Evolutionary conservation across 2,329 filamentous ascomycete genomes (phyloP).

Genomic region (Cladorrhinum sp.): DNA sequence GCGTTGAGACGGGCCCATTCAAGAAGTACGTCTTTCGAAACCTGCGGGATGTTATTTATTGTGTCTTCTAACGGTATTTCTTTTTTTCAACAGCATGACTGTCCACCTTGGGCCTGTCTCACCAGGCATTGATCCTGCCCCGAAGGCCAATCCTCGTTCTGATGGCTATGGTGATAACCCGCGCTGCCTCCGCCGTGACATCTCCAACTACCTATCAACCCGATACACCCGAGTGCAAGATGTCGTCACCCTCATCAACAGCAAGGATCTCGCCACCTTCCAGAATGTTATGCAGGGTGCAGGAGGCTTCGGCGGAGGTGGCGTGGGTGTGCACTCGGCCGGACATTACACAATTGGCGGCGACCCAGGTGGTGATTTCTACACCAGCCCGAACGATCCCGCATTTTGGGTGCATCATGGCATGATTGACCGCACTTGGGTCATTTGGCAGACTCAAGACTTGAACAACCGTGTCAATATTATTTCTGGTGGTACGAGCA

Average conservation of each 20-base stretch:
- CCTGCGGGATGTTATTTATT: background rate
- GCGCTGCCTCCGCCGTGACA: slow-evolving; percentile 45
- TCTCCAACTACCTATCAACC: slow-evolving; percentile 33
- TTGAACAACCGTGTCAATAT: slow-evolving; percentile 26
- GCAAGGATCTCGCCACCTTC: slow-evolving; percentile 39
- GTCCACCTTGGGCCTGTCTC: slow-evolving; percentile 38
- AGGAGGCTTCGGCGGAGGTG: slow-evolving; percentile 23
- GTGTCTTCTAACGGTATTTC: slow-evolving; percentile 4
- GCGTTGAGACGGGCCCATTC: slow-evolving; percentile 50
- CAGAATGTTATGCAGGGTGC: slow-evolving; percentile 44
- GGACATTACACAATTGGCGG: slow-evolving; percentile 37
- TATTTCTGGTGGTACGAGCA: slow-evolving; percentile 31
- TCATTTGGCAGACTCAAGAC: slow-evolving; percentile 34
- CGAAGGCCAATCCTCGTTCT: slow-evolving; percentile 30
- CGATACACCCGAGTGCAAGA: slow-evolving; percentile 28
- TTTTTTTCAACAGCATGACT: slow-evolving; percentile 29
- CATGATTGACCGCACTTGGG: slow-evolving; percentile 33
- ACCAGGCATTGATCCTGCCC: slow-evolving; percentile 28
- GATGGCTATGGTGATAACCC: slow-evolving; percentile 43
- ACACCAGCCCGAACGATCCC: slow-evolving; percentile 36
- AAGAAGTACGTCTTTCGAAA: slow-evolving; percentile 36
- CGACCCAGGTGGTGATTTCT: slow-evolving; percentile 42
- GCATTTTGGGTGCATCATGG: slow-evolving; percentile 32
- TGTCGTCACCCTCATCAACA: slow-evolving; percentile 38
- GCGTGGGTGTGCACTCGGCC: slow-evolving; percentile 33